Evolutionary conservation across 2,329 filamentous ascomycete genomes (phyloP).

Genomic region (Colletotrichum sp.): DNA sequence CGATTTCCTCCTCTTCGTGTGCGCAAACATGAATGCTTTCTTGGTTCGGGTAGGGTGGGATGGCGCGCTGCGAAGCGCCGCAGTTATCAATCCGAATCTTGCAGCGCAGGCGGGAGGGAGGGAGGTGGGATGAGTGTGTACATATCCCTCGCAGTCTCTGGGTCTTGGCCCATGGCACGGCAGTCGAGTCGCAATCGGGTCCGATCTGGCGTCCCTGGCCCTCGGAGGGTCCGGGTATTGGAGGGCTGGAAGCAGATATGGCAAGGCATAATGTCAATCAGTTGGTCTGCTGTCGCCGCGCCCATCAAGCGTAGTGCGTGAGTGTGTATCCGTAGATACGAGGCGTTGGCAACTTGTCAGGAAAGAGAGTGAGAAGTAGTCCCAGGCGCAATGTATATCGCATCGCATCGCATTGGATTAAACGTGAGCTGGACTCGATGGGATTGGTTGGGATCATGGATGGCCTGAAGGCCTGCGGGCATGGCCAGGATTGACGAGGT

Average conservation of each 20-base stretch:
- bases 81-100: background rate
- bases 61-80: constrained; percentile 8
- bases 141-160: background rate
- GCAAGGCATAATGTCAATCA: background rate
- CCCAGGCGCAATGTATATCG: background rate
- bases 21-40: background rate
- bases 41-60: constrained; percentile 1
- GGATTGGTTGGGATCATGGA: background rate
- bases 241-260: background rate
- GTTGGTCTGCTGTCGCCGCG: background rate
- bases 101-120: background rate
- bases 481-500: constrained; percentile 12
- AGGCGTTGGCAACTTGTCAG: background rate
- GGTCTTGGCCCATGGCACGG: background rate
- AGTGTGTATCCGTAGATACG: background rate
- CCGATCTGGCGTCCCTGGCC: background rate
- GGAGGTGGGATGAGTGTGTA: background rate
- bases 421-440: background rate
- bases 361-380: background rate
- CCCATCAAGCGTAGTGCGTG: background rate
- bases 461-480: background rate
- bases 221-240: background rate
- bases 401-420: background rate
- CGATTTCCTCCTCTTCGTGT: background rate
- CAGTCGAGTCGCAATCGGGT: constrained; percentile 5